Evolutionary conservation across 202 grass and related monocot species (phyloP).

Genomic region (Musa balbisiana): DNA sequence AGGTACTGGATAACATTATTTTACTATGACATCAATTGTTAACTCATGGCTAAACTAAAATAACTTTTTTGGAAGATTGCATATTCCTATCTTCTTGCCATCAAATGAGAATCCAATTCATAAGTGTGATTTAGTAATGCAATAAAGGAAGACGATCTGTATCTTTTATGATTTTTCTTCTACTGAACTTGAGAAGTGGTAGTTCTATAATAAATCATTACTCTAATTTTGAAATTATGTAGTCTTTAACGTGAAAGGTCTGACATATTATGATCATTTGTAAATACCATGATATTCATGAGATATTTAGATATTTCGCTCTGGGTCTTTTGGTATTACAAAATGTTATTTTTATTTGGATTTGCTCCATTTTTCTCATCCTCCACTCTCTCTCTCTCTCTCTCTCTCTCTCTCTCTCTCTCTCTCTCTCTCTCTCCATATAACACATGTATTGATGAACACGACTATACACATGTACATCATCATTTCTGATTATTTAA

Average conservation of each 20-base stretch:
- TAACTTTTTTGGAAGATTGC: conserved; percentile 3
- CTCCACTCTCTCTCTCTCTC: too few relatives aligned
- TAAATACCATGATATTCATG: neutral
- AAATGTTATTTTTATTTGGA: neutral
- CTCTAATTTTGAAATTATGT: too few relatives aligned
- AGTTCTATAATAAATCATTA: too few relatives aligned
- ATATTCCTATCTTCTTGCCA: neutral
- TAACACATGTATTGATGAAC: too few relatives aligned
- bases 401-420: too few relatives aligned
- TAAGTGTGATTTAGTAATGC: neutral
- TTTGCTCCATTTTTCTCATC: too few relatives aligned
- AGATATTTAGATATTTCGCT: neutral
- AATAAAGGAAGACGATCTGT: neutral
- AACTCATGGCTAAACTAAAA: neutral
- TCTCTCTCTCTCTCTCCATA: too few relatives aligned
- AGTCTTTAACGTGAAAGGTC: too few relatives aligned
- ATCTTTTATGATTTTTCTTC: neutral
- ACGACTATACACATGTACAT: too few relatives aligned
- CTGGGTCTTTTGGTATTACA: neutral
- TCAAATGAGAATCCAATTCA: neutral
- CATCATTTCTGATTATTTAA: too few relatives aligned
- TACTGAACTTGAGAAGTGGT: too few relatives aligned
- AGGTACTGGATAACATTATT: conserved; percentile 38
- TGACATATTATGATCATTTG: too few relatives aligned
- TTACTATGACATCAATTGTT: conserved; percentile 3